Percentiles rank a stretch among this genome's conserved stretches.
Evolutionary conservation across 1,139 yeast species (phyloP).

Genomic region (Kodamaea sp.): DNA sequence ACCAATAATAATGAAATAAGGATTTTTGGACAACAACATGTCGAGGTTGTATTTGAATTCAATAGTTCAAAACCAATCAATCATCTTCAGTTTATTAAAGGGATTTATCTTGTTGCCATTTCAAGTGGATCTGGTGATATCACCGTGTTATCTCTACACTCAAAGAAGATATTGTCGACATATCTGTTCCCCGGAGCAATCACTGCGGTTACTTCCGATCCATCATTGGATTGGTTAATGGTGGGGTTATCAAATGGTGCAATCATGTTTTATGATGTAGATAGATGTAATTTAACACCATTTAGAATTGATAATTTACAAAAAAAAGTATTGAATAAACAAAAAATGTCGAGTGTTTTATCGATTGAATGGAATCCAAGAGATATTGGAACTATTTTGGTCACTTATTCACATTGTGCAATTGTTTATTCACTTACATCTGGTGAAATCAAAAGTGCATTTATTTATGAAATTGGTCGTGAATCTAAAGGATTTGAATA

Average conservation of each 20-base stretch:
- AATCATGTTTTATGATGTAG: slow-evolving; percentile 76
- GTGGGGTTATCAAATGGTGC: slow-evolving; percentile 79
- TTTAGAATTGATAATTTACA: slow-evolving; percentile 72
- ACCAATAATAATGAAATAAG: slow-evolving; percentile 68
- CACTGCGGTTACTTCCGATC: slow-evolving; percentile 72
- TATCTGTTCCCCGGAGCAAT: slow-evolving; percentile 61
- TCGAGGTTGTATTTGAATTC: slow-evolving; percentile 64
- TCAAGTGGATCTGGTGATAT: slow-evolving; percentile 51
- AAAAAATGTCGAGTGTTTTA: slow-evolving; percentile 56
- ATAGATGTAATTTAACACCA: slow-evolving; percentile 65
- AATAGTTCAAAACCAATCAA: slow-evolving; percentile 51
- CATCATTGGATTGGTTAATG: slow-evolving; percentile 82
- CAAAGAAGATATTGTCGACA: slow-evolving; percentile 54
- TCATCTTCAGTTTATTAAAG: slow-evolving; percentile 65
- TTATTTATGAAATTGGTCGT: slow-evolving; percentile 51
- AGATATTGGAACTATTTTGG: slow-evolving; percentile 73
- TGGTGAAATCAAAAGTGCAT: slow-evolving; percentile 52
- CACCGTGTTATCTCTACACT: slow-evolving; percentile 65
- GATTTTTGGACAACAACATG: slow-evolving; percentile 81
- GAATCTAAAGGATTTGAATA: slow-evolving; percentile 34
- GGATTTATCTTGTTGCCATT: slow-evolving; percentile 71
- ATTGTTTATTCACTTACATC: slow-evolving; percentile 65
- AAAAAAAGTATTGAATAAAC: slow-evolving; percentile 47
- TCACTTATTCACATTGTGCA: slow-evolving; percentile 70
- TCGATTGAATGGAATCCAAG: slow-evolving; percentile 81